Conservation (phyloP, 2,329 filamentous ascomycete species). For the Esteya vermicola region DNA sequence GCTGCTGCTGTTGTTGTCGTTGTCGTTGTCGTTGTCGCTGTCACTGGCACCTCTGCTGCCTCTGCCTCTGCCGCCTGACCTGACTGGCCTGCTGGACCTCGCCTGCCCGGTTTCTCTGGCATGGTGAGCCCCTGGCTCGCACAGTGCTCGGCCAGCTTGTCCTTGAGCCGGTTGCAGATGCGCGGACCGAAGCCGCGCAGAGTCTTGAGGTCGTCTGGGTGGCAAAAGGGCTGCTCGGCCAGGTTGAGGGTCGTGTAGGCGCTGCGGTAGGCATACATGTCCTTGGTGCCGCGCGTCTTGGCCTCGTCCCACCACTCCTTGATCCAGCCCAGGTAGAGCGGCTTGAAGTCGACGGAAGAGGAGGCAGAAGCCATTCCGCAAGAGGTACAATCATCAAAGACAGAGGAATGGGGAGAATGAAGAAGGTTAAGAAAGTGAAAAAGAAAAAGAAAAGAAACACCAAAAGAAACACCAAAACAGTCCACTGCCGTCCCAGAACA, state of each 20-base stretch:
- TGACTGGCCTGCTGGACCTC: slow-evolving; percentile 12
- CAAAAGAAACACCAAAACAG: no score
- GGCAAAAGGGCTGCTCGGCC: slow-evolving; percentile 54
- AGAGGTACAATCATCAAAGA: not conserved
- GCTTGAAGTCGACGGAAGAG: no score
- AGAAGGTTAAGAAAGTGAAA: no score
- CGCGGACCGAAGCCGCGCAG: slow-evolving; percentile 64
- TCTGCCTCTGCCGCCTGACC: not conserved
- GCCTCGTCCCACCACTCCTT: slow-evolving; percentile 65
- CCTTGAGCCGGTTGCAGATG: slow-evolving; percentile 54
- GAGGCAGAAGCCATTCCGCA: no score
- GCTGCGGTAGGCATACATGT: slow-evolving; percentile 56
- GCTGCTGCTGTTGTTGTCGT: slow-evolving; percentile 18
- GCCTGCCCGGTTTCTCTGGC: slow-evolving; percentile 40
- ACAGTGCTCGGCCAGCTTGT: slow-evolving; percentile 45
- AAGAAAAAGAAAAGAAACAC: no score
- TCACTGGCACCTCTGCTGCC: slow-evolving; percentile 10
- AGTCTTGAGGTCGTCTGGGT: slow-evolving; percentile 58
- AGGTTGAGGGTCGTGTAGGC: slow-evolving; percentile 67
- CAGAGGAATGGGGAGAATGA: not conserved
- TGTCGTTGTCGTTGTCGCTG: not conserved
- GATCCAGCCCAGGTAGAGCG: slow-evolving; percentile 57
- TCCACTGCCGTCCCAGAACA: no score
- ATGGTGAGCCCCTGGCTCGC: slow-evolving; percentile 52
- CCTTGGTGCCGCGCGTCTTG: slow-evolving; percentile 54